These are phyloP conservation scores for Populus trichocarpa DNA, from an alignment of 441 rosid genomes.

Conservation along the genomic window DNA sequence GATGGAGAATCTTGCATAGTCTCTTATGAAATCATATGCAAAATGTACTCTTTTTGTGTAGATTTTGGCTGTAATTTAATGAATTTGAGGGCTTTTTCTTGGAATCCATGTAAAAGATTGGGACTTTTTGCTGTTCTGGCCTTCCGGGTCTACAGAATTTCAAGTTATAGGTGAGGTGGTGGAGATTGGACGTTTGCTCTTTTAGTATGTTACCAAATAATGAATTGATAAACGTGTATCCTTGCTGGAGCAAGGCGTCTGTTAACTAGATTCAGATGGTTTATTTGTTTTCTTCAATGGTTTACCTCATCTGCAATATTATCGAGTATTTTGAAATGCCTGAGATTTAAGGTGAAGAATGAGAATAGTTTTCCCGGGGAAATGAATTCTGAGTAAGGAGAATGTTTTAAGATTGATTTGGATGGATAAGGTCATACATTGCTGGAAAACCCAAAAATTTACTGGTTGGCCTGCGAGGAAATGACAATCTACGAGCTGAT, in stretches of 20 bases:
- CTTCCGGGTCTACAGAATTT: conserved; percentile 4
- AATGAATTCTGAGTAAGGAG: too few relatives aligned
- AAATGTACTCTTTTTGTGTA: conserved; percentile 17
- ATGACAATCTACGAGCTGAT: background rate
- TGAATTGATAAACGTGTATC: background rate
- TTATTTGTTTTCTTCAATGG: conserved; percentile 5
- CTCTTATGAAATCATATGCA: conserved; percentile 19
- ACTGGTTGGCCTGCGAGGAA: background rate
- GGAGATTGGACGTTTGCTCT: background rate
- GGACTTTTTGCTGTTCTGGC: conserved; percentile 7
- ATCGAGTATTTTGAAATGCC: conserved; percentile 12
- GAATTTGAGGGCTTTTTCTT: conserved; percentile 9
- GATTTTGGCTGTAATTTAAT: conserved; percentile 18
- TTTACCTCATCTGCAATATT: background rate
- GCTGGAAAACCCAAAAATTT: background rate
- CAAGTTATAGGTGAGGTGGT: conserved; percentile 2
- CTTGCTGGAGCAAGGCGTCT: background rate
- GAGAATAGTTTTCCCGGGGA: background rate
- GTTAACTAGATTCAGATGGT: conserved; percentile 18
- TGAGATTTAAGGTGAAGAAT: background rate
- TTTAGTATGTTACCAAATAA: background rate
- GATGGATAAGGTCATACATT: background rate
- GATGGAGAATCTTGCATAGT: conserved; percentile 19
- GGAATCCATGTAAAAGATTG: conserved; percentile 1
- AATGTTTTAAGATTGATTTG: background rate